phyloP scores from a whole-genome alignment of 2,329 filamentous ascomycete species.

The Domatiomyces catenatus region DNA sequence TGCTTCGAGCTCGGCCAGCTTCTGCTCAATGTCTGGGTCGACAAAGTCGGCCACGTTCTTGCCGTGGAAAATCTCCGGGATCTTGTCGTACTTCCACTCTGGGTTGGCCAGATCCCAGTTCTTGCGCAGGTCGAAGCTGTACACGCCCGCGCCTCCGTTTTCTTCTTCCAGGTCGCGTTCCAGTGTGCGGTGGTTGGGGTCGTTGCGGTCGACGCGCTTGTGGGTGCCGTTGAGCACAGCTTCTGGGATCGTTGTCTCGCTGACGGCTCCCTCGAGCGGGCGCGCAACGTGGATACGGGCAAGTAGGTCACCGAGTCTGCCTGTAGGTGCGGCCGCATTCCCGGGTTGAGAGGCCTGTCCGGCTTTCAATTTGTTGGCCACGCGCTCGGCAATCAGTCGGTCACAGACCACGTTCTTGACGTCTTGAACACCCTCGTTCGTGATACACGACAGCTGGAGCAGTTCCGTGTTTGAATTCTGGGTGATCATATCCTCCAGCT shows the following conservation, averaged over 20 bases:
- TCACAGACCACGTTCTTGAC: slow-evolving; percentile 94
- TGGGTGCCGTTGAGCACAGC: slow-evolving; percentile 48
- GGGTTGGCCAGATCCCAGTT: slow-evolving; percentile 76
- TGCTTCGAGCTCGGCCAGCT: slow-evolving; percentile 79
- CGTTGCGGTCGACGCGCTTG: slow-evolving; percentile 80
- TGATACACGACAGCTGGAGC: slow-evolving; percentile 86
- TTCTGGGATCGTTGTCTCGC: slow-evolving; percentile 79
- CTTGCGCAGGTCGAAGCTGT: slow-evolving; percentile 79
- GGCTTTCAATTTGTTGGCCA: slow-evolving; percentile 84
- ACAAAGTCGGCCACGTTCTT: slow-evolving; percentile 97
- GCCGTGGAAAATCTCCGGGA: slow-evolving; percentile 85
- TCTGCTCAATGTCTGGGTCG: slow-evolving; percentile 89
- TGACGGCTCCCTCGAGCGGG: slow-evolving; percentile 63
- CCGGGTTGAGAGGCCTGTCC: slow-evolving; percentile 75
- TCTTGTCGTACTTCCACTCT: slow-evolving; percentile 92
- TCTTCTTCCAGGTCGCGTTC: slow-evolving; percentile 81
- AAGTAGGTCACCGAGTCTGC: slow-evolving; percentile 77
- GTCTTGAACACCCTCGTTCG: slow-evolving; percentile 80
- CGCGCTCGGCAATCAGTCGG: slow-evolving; percentile 77
- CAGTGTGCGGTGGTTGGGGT: slow-evolving; percentile 65
- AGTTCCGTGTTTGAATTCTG: slow-evolving; percentile 84
- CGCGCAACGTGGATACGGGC: slow-evolving; percentile 93
- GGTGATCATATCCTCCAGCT: slow-evolving; percentile 57
- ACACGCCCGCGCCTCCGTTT: slow-evolving; percentile 89
- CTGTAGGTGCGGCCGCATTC: slow-evolving; percentile 58